Evolutionary conservation across 2,329 filamentous ascomycete genomes (phyloP).

Genomic region (Colletotrichum tamarilloi): DNA sequence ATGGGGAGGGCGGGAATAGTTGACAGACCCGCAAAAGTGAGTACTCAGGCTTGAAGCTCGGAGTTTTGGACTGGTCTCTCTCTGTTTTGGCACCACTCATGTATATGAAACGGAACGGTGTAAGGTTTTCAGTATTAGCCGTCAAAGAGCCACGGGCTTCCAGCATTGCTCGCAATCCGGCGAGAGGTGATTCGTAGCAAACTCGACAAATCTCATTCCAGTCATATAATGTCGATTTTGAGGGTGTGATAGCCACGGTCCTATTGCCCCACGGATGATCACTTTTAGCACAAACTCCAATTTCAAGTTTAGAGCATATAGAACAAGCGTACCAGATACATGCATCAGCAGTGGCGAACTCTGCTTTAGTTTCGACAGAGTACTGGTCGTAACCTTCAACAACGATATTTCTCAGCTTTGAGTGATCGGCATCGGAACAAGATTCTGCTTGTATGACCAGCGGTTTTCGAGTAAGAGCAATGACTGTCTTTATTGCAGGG

Average conservation of each 20-base stretch:
- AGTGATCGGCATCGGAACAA: slow-evolving; percentile 38
- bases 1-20: neutral
- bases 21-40: slow-evolving; percentile 57
- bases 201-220: slow-evolving; percentile 52
- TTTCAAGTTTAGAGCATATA: no score
- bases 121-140: neutral
- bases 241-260: slow-evolving; percentile 43
- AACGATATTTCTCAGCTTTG: slow-evolving; percentile 53
- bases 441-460: slow-evolving; percentile 40
- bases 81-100: slow-evolving; percentile 57
- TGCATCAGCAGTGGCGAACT: slow-evolving; percentile 52
- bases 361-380: slow-evolving; percentile 49
- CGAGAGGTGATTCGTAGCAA: slow-evolving; percentile 51
- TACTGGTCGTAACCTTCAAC: slow-evolving; percentile 54
- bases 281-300: no score
- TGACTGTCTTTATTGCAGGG: slow-evolving; percentile 50
- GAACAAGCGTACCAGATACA: slow-evolving; percentile 52
- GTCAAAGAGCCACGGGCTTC: slow-evolving; percentile 9
- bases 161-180: slow-evolving; percentile 37
- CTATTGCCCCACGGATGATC: slow-evolving; percentile 24
- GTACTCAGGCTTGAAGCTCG: slow-evolving; percentile 52
- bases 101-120: slow-evolving; percentile 56
- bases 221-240: slow-evolving; percentile 39
- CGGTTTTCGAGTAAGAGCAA: slow-evolving; percentile 54
- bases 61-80: slow-evolving; percentile 58